Conservation (phyloP, 805 yeast genomes). For the Wickerhamiella slavikovae region DNA sequence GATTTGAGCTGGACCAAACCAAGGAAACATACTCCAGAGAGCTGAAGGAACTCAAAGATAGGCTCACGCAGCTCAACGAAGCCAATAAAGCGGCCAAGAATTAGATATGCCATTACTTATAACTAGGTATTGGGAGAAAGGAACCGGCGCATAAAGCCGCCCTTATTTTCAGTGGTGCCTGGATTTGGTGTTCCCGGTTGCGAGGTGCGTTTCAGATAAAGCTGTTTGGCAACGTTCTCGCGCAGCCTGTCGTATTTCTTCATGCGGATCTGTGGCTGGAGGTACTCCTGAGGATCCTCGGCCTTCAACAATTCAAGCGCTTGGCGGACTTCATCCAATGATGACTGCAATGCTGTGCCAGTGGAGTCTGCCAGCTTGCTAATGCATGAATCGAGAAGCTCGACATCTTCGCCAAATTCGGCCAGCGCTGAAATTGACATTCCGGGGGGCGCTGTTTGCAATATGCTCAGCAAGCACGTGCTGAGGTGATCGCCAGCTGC, state of each 20-base stretch:
- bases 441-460: slow-evolving; percentile 27
- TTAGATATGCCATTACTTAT: no score
- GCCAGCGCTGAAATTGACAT: slow-evolving; percentile 40
- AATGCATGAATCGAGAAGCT: slow-evolving; percentile 43
- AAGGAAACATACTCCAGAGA: no score
- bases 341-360: slow-evolving; percentile 29
- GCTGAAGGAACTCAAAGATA: no score
- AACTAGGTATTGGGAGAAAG: no score
- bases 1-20: not conserved
- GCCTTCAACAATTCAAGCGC: slow-evolving; percentile 45
- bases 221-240: slow-evolving; percentile 33
- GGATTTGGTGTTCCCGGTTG: no score
- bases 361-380: slow-evolving; percentile 14
- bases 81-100: no score
- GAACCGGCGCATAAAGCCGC: no score
- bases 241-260: slow-evolving; percentile 55
- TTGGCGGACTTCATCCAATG: slow-evolving; percentile 64
- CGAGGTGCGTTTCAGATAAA: no score
- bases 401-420: slow-evolving; percentile 63
- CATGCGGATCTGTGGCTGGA: slow-evolving; percentile 31
- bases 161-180: no score
- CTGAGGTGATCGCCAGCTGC: slow-evolving; percentile 76
- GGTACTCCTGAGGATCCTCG: slow-evolving; percentile 41
- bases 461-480: slow-evolving; percentile 40
- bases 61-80: no score